phyloP scores from a whole-genome alignment of 169 alveolate species.

The Plasmodium chabaudi region DNA sequence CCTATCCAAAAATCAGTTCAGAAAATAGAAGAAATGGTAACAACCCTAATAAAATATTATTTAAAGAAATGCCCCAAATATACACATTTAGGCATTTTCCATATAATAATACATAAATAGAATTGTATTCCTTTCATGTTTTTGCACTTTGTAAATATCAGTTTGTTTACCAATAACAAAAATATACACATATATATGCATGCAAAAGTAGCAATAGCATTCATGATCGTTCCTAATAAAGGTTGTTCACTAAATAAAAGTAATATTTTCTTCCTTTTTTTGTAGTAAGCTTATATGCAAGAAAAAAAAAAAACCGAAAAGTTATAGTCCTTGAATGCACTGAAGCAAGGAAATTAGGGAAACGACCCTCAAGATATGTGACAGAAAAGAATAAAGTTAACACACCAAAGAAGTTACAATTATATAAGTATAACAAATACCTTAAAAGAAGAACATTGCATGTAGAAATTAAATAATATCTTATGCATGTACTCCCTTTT shows the following conservation, averaged over 20 bases:
- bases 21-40: slow-evolving; percentile 38
- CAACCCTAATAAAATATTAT: slow-evolving; percentile 7
- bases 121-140: too few species aligned
- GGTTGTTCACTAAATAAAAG: too few species aligned
- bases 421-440: slow-evolving; percentile 86
- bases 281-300: slow-evolving; percentile 42
- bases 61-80: background rate
- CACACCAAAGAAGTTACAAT: slow-evolving; percentile 85
- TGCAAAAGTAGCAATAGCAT: too few species aligned
- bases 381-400: slow-evolving; percentile 85
- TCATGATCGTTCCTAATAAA: too few species aligned
- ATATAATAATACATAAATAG: too few species aligned
- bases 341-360: slow-evolving; percentile 83
- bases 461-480: slow-evolving; percentile 82
- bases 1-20: slow-evolving; percentile 13
- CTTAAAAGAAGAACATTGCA: slow-evolving; percentile 85
- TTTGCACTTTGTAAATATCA: too few species aligned
- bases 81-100: too few species aligned
- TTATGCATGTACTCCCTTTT: background rate
- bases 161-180: too few species aligned
- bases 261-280: slow-evolving; percentile 15
- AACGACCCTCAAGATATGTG: slow-evolving; percentile 84
- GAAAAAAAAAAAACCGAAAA: slow-evolving; percentile 76
- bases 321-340: slow-evolving; percentile 85
- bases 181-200: too few species aligned